Conservation (phyloP, 2,329 filamentous ascomycete species). For the Fusarium dimerum region DNA sequence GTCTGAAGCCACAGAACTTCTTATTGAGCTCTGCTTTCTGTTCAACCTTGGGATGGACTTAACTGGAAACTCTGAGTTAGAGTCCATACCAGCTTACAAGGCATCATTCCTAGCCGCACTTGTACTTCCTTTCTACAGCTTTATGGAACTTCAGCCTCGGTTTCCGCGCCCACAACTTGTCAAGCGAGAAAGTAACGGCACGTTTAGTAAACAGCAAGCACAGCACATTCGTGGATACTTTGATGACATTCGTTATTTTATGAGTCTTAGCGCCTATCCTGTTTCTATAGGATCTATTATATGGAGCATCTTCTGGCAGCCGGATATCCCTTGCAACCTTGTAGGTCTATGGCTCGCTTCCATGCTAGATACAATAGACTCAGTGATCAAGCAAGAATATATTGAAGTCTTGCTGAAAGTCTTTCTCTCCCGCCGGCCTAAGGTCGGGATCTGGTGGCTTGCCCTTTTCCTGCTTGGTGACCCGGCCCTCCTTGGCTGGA, state of each 20-base stretch:
- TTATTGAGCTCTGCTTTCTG: slow-evolving; percentile 6
- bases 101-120: slow-evolving; percentile 8
- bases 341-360: slow-evolving; percentile 4
- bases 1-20: slow-evolving; percentile 5
- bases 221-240: slow-evolving; percentile 1
- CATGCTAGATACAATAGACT: background rate
- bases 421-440: slow-evolving; percentile 1
- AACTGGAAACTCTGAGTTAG: background rate
- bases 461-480: slow-evolving; percentile 7
- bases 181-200: background rate
- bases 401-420: background rate
- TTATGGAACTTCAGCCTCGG: background rate
- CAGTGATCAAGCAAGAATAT: background rate
- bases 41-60: background rate
- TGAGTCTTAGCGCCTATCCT: slow-evolving; percentile 2
- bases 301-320: slow-evolving; percentile 8
- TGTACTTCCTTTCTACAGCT: slow-evolving; percentile 4
- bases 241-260: slow-evolving; percentile 2
- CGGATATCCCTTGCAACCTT: slow-evolving; percentile 2
- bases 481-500: background rate
- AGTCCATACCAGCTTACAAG: background rate
- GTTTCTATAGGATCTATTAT: background rate
- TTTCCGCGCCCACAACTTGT: slow-evolving; percentile 2
- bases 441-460: slow-evolving; percentile 1
- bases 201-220: background rate